Percentiles rank a stretch among this genome's conserved stretches.
These are phyloP conservation scores for Dryas drummondii DNA, from an alignment of 306 rosid genomes.

Conservation along the genomic window DNA sequence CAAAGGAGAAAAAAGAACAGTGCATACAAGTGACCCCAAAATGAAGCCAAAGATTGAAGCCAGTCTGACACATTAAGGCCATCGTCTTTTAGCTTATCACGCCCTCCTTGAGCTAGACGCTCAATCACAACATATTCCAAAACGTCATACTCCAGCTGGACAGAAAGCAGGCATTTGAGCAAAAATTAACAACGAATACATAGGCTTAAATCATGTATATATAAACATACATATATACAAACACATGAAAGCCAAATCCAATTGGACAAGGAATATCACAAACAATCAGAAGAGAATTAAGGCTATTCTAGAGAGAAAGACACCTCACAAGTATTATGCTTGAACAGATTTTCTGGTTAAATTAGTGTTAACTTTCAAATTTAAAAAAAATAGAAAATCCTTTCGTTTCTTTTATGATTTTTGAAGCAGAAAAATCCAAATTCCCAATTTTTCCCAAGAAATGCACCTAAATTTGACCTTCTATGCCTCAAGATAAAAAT, in stretches of 20 bases:
- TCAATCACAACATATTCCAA: conserved; percentile 98
- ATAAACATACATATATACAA: not conserved
- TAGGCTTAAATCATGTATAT: not conserved
- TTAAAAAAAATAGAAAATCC: too few species aligned
- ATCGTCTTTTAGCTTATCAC: conserved; percentile 93
- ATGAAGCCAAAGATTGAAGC: conserved; percentile 98
- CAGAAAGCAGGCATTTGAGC: conserved; percentile 16
- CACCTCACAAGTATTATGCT: not conserved
- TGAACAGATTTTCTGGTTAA: not conserved
- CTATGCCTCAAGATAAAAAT: too few species aligned
- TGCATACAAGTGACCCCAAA: conserved; percentile 99
- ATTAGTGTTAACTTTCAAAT: not conserved
- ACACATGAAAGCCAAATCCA: not conserved
- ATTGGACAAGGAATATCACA: not conserved
- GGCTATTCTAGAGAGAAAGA: not conserved
- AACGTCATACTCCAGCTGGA: conserved; percentile 95
- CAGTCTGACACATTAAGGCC: conserved; percentile 98
- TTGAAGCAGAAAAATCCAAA: too few species aligned
- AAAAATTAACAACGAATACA: not conserved
- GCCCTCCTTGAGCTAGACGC: conserved; percentile 91
- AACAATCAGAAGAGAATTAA: not conserved
- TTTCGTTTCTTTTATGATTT: too few species aligned
- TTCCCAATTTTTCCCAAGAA: too few species aligned
- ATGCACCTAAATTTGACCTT: too few species aligned
- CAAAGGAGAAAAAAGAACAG: conserved; percentile 22